Conservation (phyloP, 2,329 filamentous ascomycete species). For the Ceratocystis lukuohia region DNA sequence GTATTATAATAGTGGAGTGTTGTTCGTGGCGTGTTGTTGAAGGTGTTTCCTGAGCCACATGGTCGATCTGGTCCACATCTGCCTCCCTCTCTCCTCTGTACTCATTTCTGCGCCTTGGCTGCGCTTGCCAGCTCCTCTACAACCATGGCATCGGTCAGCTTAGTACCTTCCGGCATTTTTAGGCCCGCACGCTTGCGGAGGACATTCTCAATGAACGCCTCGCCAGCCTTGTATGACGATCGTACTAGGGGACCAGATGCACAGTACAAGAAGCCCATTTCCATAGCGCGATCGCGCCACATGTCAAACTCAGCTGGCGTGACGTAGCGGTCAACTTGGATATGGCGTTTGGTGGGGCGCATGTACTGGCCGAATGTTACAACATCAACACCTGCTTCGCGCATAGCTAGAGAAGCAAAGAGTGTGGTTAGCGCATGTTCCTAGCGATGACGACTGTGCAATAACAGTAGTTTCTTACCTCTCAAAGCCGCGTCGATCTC, state of each 20-base stretch:
- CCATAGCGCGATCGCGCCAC: conserved; percentile 79
- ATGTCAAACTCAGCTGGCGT: conserved; percentile 82
- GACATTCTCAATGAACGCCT: conserved; percentile 98
- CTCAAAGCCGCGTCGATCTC: conserved; percentile 68
- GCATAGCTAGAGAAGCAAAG: conserved; percentile 45
- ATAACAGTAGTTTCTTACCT: conserved; percentile 32
- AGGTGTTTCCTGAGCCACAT: background rate
- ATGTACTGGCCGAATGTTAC: conserved; percentile 99
- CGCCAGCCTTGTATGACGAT: conserved; percentile 94
- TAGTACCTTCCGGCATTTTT: conserved; percentile 22
- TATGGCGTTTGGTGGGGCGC: conserved; percentile 94
- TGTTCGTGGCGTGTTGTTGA: conserved; percentile 2
- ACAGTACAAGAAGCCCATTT: conserved; percentile 94
- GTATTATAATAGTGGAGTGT: background rate
- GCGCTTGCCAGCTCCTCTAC: conserved; percentile 26
- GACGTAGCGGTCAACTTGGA: conserved; percentile 92
- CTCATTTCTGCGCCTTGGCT: conserved; percentile 5
- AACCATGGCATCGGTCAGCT: conserved; percentile 31
- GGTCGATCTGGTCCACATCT: background rate
- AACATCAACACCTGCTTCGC: conserved; percentile 72
- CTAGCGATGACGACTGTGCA: background rate
- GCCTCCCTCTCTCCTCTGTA: background rate
- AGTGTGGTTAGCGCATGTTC: background rate
- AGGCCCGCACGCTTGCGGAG: conserved; percentile 57
- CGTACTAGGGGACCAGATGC: conserved; percentile 85